Base-by-base conservation (phyloP, 2,329 filamentous ascomycete genomes). In the Sarocladiaceae sp. region DNA sequence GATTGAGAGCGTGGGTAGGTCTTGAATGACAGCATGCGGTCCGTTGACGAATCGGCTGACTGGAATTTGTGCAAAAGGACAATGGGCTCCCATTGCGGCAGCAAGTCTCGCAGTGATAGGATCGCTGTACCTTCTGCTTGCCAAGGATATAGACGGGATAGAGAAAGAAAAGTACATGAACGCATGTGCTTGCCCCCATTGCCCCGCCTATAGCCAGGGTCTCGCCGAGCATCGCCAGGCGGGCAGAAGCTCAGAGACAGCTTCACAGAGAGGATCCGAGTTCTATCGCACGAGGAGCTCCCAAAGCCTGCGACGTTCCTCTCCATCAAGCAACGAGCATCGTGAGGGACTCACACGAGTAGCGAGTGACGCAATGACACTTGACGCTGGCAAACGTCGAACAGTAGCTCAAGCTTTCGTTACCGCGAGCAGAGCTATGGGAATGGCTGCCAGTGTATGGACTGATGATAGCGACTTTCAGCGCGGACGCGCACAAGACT, bases 1-100 rank as follows among this genome's bases (percentile, higher is more conserved):
- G 0, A 79, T 87, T 50, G 70, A 71, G 4, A 83, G 77, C 55
- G 73, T 87, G 47, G 82, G 81, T 82, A 65, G 57, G 74, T 66
- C 4, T 15, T 3, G 8, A 29, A 31, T 13, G n/a, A n/a, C n/a
- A n/a, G n/a, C n/a, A n/a, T n/a, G n/a, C n/a, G n/a, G n/a, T n/a
- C n/a, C n/a, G n/a, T n/a, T n/a, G n/a, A n/a, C 18, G 29, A 13
- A 33, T 25, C 15, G 12, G 12, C 37, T 25, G 3, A 44, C n/a
- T 11, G 53, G 42, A 6, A 4, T n/a, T 7, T 8, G 37, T 3
- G 23, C n/a, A 40, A 40, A 10, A 67, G 64, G 64, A 10, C 64
- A 66, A 58, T 67, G 64, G 65, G 64, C 62, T 12, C 63, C 65
- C 3, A 59, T 55, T n/a, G 50, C 31, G 8, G 53, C 36, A 12